Conservation (phyloP, 2,329 filamentous ascomycete species). For the Penicillium sp. region DNA sequence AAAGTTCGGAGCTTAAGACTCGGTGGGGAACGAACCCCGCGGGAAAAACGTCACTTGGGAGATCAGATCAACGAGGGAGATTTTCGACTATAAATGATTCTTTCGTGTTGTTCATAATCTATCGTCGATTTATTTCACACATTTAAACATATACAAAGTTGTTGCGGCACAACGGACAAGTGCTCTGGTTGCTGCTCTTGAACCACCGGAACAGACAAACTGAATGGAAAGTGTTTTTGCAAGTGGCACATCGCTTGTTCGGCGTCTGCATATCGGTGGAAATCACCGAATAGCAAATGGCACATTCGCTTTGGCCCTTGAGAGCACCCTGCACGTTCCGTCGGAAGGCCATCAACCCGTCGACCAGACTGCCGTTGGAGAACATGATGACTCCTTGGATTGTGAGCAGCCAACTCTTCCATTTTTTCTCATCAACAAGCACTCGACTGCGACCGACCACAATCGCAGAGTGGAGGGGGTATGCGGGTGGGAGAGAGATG, state of each 20-base stretch:
- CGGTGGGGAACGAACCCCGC: conserved; percentile 13
- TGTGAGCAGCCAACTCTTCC: conserved; percentile 82
- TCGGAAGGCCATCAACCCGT: conserved; percentile 78
- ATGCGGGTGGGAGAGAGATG: conserved; percentile 73
- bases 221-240: conserved; percentile 88
- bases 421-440: conserved; percentile 82
- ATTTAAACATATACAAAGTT: conserved; percentile 60
- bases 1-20: conserved; percentile 17
- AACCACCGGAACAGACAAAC: conserved; percentile 96
- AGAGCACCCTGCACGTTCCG: conserved; percentile 81
- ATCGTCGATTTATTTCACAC: conserved; percentile 15
- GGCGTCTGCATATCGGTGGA: conserved; percentile 82
- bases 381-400: conserved; percentile 92
- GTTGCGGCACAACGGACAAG: conserved; percentile 87
- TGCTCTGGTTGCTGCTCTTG: conserved; percentile 82
- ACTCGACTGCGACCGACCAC: conserved; percentile 76
- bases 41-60: conserved; percentile 5
- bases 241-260: conserved; percentile 85
- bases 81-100: neutral
- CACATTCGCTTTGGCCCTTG: conserved; percentile 90
- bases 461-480: conserved; percentile 71
- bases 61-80: neutral
- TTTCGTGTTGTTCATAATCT: conserved; percentile 8
- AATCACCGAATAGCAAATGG: conserved; percentile 95
- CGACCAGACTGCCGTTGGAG: conserved; percentile 79